phyloP scores from a whole-genome alignment of 2,329 filamentous ascomycete genomes.

The Endocalyx cinctus region DNA sequence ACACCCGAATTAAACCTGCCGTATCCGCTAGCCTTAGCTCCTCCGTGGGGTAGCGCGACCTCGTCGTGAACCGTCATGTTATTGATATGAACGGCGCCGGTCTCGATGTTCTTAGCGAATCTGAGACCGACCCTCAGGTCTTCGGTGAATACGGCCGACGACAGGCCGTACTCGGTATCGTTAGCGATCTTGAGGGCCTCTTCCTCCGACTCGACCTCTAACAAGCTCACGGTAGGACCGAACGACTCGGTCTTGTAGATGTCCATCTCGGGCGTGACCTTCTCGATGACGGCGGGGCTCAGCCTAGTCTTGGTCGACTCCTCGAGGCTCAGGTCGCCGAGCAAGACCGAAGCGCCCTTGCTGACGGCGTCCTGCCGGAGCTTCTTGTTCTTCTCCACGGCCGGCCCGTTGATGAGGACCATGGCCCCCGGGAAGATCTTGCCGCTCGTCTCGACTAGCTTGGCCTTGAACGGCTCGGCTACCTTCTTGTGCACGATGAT shows the following conservation, averaged over 20 bases:
- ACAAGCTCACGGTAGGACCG: conserved; percentile 58
- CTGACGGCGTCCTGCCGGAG: conserved; percentile 51
- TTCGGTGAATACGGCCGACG: conserved; percentile 59
- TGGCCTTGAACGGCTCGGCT: conserved; percentile 43
- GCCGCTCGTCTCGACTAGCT: conserved; percentile 22
- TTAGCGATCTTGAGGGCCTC: conserved; percentile 63
- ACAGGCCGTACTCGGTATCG: conserved; percentile 65
- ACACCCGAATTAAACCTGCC: conserved; percentile 33
- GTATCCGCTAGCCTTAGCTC: conserved; percentile 36
- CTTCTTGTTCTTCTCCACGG: conserved; percentile 25
- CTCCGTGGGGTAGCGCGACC: conserved; percentile 36
- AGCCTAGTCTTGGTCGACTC: conserved; percentile 38
- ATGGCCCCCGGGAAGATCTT: conserved; percentile 23
- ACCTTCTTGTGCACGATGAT: conserved; percentile 58
- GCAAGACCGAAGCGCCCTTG: conserved; percentile 53
- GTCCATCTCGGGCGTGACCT: conserved; percentile 61
- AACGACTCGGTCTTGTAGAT: conserved; percentile 63
- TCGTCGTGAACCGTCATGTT: conserved; percentile 41
- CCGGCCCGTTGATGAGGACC: conserved; percentile 22
- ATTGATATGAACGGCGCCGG: conserved; percentile 45
- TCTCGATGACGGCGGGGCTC: conserved; percentile 55
- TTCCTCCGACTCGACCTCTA: conserved; percentile 55
- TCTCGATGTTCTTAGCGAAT: conserved; percentile 50
- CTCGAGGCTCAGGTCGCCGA: conserved; percentile 38
- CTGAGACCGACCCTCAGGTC: conserved; percentile 50